Evolutionary conservation across 352 stramenopile species (phyloP), one percentile per base, ranked within the genome.

Genomic region (Phytopythium sindhum): DNA sequence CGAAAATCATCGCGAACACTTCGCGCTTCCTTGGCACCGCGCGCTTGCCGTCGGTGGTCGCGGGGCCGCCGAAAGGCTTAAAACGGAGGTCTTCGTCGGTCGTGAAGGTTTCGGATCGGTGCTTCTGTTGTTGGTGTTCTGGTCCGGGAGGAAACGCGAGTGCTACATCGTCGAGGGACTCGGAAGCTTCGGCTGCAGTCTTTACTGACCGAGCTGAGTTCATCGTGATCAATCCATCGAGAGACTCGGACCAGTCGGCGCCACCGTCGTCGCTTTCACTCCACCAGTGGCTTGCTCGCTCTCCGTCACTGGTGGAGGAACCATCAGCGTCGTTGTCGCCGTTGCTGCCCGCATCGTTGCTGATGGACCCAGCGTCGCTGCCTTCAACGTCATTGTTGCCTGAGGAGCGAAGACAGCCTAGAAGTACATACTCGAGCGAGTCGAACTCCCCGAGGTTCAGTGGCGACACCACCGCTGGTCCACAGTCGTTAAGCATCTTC

Each of bases 1-100:
- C 52, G 17, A 72, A 53, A 23, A 68, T 56, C 50, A 57, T 61
- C 9, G 31, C 61, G 24, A 71, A 28, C 10, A 14, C 21, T 19
- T 48, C 53, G 11, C 41, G n/a, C 37, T 60, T 47, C 37, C 37
- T 60, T 8, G n/a, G n/a, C 23, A 9, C 31, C 28, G 9, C 29
- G 21, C 29, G 12, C 48, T 55, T 31, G 12, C 6, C 19, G 48
- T 2, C 11, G 24, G 19, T 1, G 31, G 29, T 24, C 8, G 12
- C 19, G 15, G 51, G 11, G 19, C 26, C 28, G 17, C 19, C 6
- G 29, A 4, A 21, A 24, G 10, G 15, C 15, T 41, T 29, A 12
- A 29, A 6, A 53, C 19, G 23, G n/a, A 53, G n/a, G 47, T 21
- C 1, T 29, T 44, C 50, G 24, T 17, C 0, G 28, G 31, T 12